A percentile compares a stretch with the other conserved stretches of the same genome.
These are phyloP conservation scores for Aotearoamyces nothofagi DNA, from an alignment of 2,329 filamentous ascomycete species.

Conservation along the genomic window DNA sequence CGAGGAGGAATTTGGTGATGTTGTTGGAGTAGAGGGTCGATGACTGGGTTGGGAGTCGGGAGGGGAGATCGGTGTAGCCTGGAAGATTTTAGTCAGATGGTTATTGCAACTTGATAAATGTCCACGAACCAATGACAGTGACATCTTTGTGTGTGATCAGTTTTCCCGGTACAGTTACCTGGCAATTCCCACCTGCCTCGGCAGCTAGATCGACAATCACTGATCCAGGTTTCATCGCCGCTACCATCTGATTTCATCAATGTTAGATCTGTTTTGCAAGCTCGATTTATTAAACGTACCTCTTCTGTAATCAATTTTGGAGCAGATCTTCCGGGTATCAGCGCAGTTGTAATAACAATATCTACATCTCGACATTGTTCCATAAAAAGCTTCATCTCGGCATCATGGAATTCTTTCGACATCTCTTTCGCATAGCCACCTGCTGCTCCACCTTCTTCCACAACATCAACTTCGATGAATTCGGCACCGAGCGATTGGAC, in stretches of 20 bases:
- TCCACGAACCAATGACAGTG: slow-evolving; percentile 58
- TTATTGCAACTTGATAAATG: slow-evolving; percentile 4
- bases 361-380: slow-evolving; percentile 80
- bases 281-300: slow-evolving; percentile 18
- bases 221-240: slow-evolving; percentile 70
- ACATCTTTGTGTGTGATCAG: slow-evolving; percentile 59
- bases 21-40: slow-evolving; percentile 90
- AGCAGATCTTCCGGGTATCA: slow-evolving; percentile 73
- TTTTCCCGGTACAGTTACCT: slow-evolving; percentile 62
- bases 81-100: slow-evolving; percentile 7
- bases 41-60: slow-evolving; percentile 72
- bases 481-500: slow-evolving; percentile 83
- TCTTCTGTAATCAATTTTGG: slow-evolving; percentile 73
- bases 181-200: slow-evolving; percentile 79
- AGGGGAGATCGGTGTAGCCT: slow-evolving; percentile 79
- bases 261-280: too few species aligned
- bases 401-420: slow-evolving; percentile 86
- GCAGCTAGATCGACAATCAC: slow-evolving; percentile 80
- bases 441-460: slow-evolving; percentile 72
- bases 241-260: slow-evolving; percentile 38
- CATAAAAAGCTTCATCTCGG: slow-evolving; percentile 84
- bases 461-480: slow-evolving; percentile 72
- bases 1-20: slow-evolving; percentile 76
- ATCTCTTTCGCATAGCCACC: slow-evolving; percentile 89
- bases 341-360: slow-evolving; percentile 83